A percentile compares a stretch with the other conserved stretches of the same genome.
phyloP scores from a whole-genome alignment of 495 filamentous ascomycete species.

The Penicillium flavigenum region DNA sequence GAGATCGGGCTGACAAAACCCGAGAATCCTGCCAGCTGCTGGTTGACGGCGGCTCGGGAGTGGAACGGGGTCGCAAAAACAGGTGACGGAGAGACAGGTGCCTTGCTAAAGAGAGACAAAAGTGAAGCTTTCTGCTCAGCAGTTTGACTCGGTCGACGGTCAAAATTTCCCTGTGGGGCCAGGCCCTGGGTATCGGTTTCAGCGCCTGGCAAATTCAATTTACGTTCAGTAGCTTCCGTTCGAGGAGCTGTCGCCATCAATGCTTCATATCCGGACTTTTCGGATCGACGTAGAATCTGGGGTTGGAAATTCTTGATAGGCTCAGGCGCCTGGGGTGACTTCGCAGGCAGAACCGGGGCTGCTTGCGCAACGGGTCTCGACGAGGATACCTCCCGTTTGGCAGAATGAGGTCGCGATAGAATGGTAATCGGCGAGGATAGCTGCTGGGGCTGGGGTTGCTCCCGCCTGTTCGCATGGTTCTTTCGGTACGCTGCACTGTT shows the following conservation, averaged over 20 bases:
- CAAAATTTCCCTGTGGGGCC: conserved; percentile 23
- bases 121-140: conserved; percentile 65
- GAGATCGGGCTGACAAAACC: conserved; percentile 51
- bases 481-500: conserved; percentile 27
- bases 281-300: conserved; percentile 58
- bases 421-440: conserved; percentile 47
- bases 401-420: conserved; percentile 41
- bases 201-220: conserved; percentile 16
- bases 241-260: conserved; percentile 18
- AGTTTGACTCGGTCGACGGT: conserved; percentile 49
- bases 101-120: conserved; percentile 71
- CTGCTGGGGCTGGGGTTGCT: conserved; percentile 21
- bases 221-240: conserved; percentile 13
- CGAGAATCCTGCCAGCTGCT: conserved; percentile 27
- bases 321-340: conserved; percentile 27
- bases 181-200: conserved; percentile 8
- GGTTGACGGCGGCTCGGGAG: conserved; percentile 23
- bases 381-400: conserved; percentile 33
- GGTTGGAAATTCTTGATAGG: conserved; percentile 55
- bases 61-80: conserved; percentile 25
- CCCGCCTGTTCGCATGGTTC: conserved; percentile 21
- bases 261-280: conserved; percentile 33
- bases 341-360: conserved; percentile 21
- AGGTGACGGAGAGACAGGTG: conserved; percentile 31
- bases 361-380: conserved; percentile 17